Evolutionary conservation across 2,329 filamentous ascomycete species (phyloP), one percentile per base, ranked within the genome.

Genomic region (Colletotrichum navitas): DNA sequence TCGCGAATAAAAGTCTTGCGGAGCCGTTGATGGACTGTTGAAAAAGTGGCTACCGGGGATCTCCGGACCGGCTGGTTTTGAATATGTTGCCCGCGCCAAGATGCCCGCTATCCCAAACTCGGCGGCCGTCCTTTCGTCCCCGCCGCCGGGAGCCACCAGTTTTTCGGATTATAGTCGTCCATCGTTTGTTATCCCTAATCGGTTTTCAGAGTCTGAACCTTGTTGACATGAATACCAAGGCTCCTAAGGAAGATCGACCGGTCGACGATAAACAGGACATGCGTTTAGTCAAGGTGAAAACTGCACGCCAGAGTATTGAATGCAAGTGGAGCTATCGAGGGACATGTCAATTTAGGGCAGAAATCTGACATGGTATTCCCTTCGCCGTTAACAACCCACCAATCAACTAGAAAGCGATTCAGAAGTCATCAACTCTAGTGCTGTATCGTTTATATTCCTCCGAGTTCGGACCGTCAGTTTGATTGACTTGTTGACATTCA

Each of bases 331-430:
- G 52, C 16, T n/a, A n/a, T n/a, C 29, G 8, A 34, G 32, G 32
- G 52, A 55, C 52, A 55, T 63, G 60, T 63, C 60, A 52, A 63
- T 51, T 49, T 36, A 63, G 60, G 60, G 60, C 60, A 47, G 60
- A 29, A 34, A 4, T 32, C 14, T 39, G 12, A 29, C 29, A 49
- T 45, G 59, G 12, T 21, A 11, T 32, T 32, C 29, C 16, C 8
- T 21, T 1, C 26, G 18, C 29, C 26, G 18, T 24, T 10, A 21
- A 29, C 8, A 26, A 29, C 3, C 49, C n/a, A 52, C 12, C n/a
- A 14, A 51, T 49, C 45, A 14, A 51, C 8, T 32, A 29, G 26
- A 52, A 7, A 21, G 49, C 7, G 12, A 26, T 16, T 18, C 2
- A 5, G 12, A 29, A 32, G 24, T 32, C 26, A 32, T 52, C 24